These are phyloP conservation scores for Onygenales sp. DNA, from an alignment of 2,329 filamentous ascomycete genomes.

Conservation along the genomic window DNA sequence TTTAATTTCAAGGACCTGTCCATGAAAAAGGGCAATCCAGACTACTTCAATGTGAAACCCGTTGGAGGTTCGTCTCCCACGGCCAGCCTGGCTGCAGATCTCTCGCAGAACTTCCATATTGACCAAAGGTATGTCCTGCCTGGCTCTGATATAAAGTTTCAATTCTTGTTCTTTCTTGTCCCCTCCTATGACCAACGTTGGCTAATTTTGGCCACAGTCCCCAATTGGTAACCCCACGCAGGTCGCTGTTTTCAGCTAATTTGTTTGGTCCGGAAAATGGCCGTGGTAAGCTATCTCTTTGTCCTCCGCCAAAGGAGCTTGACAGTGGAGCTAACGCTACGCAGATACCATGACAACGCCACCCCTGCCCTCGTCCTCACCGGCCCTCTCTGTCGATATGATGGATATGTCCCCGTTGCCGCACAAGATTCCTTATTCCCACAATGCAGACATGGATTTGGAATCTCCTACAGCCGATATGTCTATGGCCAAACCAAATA, in stretches of 20 bases:
- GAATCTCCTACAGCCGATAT: constrained; percentile 61
- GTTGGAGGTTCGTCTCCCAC: constrained; percentile 81
- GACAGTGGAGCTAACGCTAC: constrained; percentile 20
- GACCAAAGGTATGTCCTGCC: constrained; percentile 68
- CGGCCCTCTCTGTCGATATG: constrained; percentile 58
- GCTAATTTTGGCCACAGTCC: constrained; percentile 48
- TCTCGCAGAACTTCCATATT: constrained; percentile 94
- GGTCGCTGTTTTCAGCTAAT: constrained; percentile 71
- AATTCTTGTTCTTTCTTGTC: constrained; percentile 9
- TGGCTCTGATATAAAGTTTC: constrained; percentile 2
- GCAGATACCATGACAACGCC: constrained; percentile 74
- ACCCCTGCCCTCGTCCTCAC: constrained; percentile 74
- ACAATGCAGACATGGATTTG: constrained; percentile 51
- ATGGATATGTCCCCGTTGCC: constrained; percentile 94
- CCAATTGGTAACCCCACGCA: constrained; percentile 69
- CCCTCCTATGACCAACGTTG: constrained; percentile 16
- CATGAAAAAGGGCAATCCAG: constrained; percentile 57
- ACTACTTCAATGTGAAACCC: constrained; percentile 76
- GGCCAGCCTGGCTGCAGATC: constrained; percentile 79
- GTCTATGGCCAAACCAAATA: constrained; percentile 34
- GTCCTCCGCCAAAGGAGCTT: not conserved
- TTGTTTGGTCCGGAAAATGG: constrained; percentile 51
- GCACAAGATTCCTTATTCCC: constrained; percentile 66
- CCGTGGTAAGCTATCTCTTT: constrained; percentile 45
- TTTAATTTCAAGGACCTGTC: constrained; percentile 70